Percentiles rank a stretch among this genome's conserved stretches.
These are phyloP conservation scores for Monosporascus sp. DNA, from an alignment of 2,329 filamentous ascomycete genomes.

Conservation along the genomic window DNA sequence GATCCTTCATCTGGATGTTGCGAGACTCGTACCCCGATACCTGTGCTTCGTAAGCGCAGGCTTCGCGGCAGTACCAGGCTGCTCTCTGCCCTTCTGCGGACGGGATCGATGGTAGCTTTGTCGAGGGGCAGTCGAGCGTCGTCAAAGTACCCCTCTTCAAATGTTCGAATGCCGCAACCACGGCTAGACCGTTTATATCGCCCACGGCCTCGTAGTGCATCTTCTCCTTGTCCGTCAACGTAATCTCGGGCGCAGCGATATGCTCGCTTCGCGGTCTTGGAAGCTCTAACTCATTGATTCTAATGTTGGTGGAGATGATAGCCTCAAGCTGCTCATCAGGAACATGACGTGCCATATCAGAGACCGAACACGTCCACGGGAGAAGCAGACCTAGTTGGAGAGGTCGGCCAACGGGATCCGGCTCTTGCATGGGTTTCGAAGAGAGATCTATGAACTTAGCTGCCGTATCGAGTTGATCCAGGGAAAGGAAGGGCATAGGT, in stretches of 20 bases:
- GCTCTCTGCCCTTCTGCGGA: slow-evolving; percentile 3
- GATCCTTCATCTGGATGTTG: slow-evolving; percentile 19
- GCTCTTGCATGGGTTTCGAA: neutral
- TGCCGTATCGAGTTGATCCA: neutral
- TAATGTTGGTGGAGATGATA: slow-evolving; percentile 11
- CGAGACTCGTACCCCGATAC: slow-evolving; percentile 20
- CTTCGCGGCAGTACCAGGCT: slow-evolving; percentile 20
- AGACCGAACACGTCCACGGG: slow-evolving; percentile 4
- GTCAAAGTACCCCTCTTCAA: slow-evolving; percentile 10
- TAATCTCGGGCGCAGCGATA: slow-evolving; percentile 13
- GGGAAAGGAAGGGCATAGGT: slow-evolving; percentile 21
- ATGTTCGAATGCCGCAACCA: slow-evolving; percentile 22
- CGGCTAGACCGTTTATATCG: slow-evolving; percentile 23
- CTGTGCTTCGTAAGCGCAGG: slow-evolving; percentile 20
- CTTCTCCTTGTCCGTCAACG: slow-evolving; percentile 3
- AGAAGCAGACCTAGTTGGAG: slow-evolving; percentile 1
- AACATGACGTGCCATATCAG: slow-evolving; percentile 20
- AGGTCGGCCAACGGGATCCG: neutral
- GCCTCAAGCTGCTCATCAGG: slow-evolving; percentile 15
- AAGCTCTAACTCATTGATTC: slow-evolving; percentile 5
- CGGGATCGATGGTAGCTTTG: neutral
- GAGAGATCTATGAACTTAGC: neutral
- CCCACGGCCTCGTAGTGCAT: slow-evolving; percentile 21
- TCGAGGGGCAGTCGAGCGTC: slow-evolving; percentile 4
- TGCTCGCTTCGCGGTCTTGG: slow-evolving; percentile 3